These are phyloP conservation scores for Trichophyton equinum DNA, from an alignment of 2,329 filamentous ascomycete genomes.

Conservation along the genomic window DNA sequence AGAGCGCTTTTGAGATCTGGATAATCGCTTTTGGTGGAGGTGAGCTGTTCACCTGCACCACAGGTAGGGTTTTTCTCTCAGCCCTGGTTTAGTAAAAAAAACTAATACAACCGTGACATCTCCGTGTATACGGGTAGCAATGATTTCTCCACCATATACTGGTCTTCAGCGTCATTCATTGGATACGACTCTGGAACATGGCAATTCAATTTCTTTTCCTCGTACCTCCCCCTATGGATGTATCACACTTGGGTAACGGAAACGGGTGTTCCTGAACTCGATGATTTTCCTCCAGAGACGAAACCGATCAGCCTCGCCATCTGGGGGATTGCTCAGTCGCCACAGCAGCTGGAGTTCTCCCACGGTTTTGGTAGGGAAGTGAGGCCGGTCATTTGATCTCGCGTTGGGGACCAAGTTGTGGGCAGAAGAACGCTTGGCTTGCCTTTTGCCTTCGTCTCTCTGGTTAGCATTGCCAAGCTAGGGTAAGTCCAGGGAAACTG, in stretches of 20 bases:
- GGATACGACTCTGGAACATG: neutral
- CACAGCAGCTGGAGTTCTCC: neutral
- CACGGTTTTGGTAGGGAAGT: neutral
- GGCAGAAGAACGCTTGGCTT: neutral
- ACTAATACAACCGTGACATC: no score
- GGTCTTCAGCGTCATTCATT: neutral
- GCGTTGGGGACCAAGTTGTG: no score
- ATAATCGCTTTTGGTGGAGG: no score
- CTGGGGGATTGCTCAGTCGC: neutral
- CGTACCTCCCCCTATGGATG: neutral
- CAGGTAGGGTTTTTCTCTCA: no score
- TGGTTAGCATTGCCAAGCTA: neutral
- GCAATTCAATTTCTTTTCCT: neutral
- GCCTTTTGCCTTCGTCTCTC: neutral
- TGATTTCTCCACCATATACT: no score
- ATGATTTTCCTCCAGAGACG: neutral
- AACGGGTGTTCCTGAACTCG: neutral
- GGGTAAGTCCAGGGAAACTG: neutral
- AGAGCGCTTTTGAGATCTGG: neutral
- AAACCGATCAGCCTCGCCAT: neutral
- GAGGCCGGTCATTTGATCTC: no score
- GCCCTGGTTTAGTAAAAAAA: no score
- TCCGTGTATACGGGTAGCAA: no score
- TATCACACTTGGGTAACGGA: no score
- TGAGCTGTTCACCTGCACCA: no score